Base-by-base conservation (phyloP, 2,329 filamentous ascomycete genomes). In the Colletotrichum chlorophyti region DNA sequence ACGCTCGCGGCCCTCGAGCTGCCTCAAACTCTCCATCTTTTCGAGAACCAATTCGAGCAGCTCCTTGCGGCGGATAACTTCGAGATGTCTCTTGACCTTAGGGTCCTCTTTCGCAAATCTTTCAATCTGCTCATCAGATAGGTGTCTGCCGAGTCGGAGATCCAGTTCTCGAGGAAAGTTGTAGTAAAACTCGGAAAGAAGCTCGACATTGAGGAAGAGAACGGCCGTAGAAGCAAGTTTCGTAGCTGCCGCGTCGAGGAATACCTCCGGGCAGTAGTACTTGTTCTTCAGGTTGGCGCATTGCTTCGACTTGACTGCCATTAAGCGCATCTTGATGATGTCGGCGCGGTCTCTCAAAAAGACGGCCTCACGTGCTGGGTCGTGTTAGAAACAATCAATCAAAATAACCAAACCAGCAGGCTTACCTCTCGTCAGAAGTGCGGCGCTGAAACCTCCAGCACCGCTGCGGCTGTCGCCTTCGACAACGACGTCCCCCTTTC, bases 171-270 rank as follows among this genome's bases (percentile, higher is more conserved):
- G 86, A 1, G 95, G 95, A 74, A 99, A 99, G 70, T 95, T 93
- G 76, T 97, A 97, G 78, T 97, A 97, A 72, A 98, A 99, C 70
- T 99, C 96, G 2, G 91, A 94, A 15, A 99, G 84, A 17, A 99
- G 83, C 76, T 99, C 96, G 10, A 98, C 95, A 69, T 99, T 97
- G 26, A 99, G 84, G 81, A 99, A 99, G 0, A 99, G 85, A 8
- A 99, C 95, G 2, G 95, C 94, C 0, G 95, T 99, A 2, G 92
- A 90, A 3, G 94, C 96, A 45, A 99, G 84, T 75, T 98, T 98
- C 65, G 93, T 91, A 2, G 95, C 93, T 2, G 97, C 95, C 3
- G 96, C 93, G 68, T 99, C 93, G n/a, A 99, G 86, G 79, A 99
- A 99, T 14, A 99, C 86, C 72, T 99, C 95, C 0, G 95, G 95